Evolutionary conservation across 2,329 filamentous ascomycete species (phyloP).

Genomic region (Leptographium procerum): DNA sequence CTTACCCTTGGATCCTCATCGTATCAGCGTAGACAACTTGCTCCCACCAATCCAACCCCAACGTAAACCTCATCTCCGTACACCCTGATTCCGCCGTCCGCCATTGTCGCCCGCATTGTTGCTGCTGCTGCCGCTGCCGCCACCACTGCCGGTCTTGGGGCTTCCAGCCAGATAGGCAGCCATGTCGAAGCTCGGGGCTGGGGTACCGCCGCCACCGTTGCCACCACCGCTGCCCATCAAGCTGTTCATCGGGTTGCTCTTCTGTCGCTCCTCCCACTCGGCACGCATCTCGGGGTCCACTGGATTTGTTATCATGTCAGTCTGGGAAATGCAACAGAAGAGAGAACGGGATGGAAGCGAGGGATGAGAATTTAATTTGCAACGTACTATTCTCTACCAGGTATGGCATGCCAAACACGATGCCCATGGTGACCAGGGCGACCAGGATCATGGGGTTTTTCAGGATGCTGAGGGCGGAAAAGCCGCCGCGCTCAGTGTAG

Average conservation of each 20-base stretch:
- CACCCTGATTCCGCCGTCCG: constrained; percentile 26
- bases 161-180: constrained; percentile 49
- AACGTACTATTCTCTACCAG: constrained; percentile 86
- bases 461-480: constrained; percentile 69
- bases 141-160: constrained; percentile 19
- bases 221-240: constrained; percentile 32
- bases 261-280: constrained; percentile 86
- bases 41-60: too few relatives aligned
- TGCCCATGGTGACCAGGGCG: constrained; percentile 66
- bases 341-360: background rate
- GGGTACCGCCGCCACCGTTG: constrained; percentile 28
- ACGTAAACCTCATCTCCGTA: constrained; percentile 19
- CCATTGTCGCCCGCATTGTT: constrained; percentile 14
- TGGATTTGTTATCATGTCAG: constrained; percentile 27
- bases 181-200: constrained; percentile 46
- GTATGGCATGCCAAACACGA: constrained; percentile 91
- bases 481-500: constrained; percentile 64
- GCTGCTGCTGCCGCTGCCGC: constrained; percentile 11
- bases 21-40: too few relatives aligned
- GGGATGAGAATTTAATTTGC: background rate
- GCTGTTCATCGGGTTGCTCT: constrained; percentile 56
- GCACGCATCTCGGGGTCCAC: constrained; percentile 95
- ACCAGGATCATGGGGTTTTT: constrained; percentile 97
- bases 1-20: too few relatives aligned
- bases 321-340: too few relatives aligned